phyloP scores from a whole-genome alignment of 441 rosid genomes.

The Sinapis alba region DNA sequence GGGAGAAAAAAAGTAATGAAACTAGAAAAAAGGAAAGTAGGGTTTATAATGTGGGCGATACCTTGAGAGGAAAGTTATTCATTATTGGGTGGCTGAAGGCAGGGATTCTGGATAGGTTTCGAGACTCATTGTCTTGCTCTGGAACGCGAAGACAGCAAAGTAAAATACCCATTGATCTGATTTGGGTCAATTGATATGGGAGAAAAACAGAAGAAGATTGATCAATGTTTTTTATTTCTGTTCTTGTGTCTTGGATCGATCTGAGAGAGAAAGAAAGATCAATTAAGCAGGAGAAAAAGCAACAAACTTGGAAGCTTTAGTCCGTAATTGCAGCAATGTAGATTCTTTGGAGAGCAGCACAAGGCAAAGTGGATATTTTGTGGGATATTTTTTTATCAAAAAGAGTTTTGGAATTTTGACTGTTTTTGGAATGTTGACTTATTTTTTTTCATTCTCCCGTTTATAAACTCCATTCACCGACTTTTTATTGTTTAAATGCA shows the following conservation, averaged over 20 bases:
- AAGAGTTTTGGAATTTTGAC: constrained; percentile 12
- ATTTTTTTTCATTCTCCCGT: not conserved
- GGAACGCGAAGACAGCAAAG: constrained; percentile 27
- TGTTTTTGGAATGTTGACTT: constrained; percentile 20
- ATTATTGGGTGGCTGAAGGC: not conserved
- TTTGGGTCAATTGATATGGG: not conserved
- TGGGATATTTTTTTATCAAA: constrained; percentile 17
- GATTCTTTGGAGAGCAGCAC: constrained; percentile 33
- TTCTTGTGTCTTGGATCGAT: not conserved
- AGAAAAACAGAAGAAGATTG: not conserved
- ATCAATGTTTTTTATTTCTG: not conserved
- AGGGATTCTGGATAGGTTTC: constrained; percentile 2
- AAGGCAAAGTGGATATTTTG: constrained; percentile 30
- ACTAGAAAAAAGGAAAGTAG: constrained; percentile 3
- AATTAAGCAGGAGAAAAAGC: constrained; percentile 1
- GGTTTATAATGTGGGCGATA: constrained; percentile 16
- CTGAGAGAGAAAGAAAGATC: constrained; percentile 1
- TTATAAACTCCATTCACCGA: not conserved
- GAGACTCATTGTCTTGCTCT: not conserved
- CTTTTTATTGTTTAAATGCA: not conserved
- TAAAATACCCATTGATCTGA: constrained; percentile 36
- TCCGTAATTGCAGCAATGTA: constrained; percentile 28
- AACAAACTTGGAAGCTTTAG: constrained; percentile 25
- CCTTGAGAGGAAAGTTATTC: constrained; percentile 34
- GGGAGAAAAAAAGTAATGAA: not conserved